A percentile compares a stretch with the other conserved stretches of the same genome.
phyloP scores from a whole-genome alignment of 176 grass and related monocot genomes.

The Avena insularis region DNA sequence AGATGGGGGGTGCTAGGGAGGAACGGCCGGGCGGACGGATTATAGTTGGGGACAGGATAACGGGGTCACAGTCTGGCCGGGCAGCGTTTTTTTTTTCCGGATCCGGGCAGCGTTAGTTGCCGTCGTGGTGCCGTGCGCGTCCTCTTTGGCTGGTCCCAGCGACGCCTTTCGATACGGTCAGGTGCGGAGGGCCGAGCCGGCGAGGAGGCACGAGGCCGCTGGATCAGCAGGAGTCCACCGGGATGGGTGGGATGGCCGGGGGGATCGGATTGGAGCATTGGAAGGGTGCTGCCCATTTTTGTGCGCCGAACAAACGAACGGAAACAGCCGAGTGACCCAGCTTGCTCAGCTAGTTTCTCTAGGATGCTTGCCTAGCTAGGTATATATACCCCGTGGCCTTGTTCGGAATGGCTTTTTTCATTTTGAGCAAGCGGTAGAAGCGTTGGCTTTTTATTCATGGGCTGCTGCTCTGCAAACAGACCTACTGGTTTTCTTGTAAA shows the following conservation, averaged over 20 bases:
- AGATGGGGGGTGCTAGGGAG: not conserved
- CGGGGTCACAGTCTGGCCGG: too few species aligned
- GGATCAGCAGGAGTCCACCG: not conserved
- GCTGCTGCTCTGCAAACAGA: too few species aligned
- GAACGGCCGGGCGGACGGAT: too few species aligned
- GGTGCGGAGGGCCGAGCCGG: slow-evolving; percentile 27
- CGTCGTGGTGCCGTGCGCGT: slow-evolving; percentile 49
- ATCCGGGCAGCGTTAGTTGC: slow-evolving; percentile 39
- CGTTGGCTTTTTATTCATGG: too few species aligned
- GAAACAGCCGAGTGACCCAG: not conserved
- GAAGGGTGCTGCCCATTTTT: slow-evolving; percentile 7
- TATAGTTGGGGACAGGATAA: too few species aligned
- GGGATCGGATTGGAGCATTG: not conserved
- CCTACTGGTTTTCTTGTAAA: too few species aligned
- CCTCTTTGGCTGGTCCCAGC: slow-evolving; percentile 47
- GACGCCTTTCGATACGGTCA: slow-evolving; percentile 38
- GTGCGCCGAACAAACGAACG: not conserved
- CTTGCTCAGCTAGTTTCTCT: not conserved
- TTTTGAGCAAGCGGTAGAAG: too few species aligned
- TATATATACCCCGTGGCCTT: too few species aligned
- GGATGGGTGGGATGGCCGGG: not conserved
- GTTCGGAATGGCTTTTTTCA: too few species aligned
- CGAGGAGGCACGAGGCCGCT: not conserved
- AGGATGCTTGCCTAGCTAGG: too few species aligned
- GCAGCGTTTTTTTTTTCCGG: too few species aligned